A percentile compares a stretch with the other conserved stretches of the same genome.
Conservation (phyloP, 2,329 filamentous ascomycete genomes). For the Aureobasidium mangrovei region DNA sequence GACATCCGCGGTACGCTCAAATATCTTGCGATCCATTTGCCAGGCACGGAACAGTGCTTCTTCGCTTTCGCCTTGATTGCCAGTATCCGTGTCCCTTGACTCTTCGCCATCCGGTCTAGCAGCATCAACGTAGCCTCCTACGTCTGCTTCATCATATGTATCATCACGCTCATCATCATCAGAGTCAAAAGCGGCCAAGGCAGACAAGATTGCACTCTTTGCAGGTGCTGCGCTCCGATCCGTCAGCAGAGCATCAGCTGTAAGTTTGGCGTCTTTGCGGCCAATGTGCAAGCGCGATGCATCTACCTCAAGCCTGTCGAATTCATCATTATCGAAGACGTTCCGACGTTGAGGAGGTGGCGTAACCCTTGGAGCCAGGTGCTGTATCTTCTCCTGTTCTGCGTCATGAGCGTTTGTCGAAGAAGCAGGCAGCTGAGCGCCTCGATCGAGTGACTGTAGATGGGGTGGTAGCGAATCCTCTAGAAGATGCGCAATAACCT, state of each 20-base stretch:
- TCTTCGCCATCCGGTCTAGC: conserved; percentile 43
- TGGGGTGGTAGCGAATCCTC: conserved; percentile 66
- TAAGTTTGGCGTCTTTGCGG: conserved; percentile 54
- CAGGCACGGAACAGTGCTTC: conserved; percentile 66
- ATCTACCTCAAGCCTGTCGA: conserved; percentile 61
- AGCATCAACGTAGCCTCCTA: conserved; percentile 77
- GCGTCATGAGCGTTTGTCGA: background rate
- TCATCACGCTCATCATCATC: conserved; percentile 97
- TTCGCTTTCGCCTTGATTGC: conserved; percentile 45
- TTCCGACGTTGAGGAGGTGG: conserved; percentile 54
- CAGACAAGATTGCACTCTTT: conserved; percentile 81
- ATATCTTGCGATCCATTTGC: conserved; percentile 54
- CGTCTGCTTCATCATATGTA: conserved; percentile 87
- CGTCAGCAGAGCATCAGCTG: conserved; percentile 62
- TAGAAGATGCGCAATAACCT: conserved; percentile 71
- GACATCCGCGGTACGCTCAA: conserved; percentile 62
- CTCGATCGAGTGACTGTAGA: conserved; percentile 54
- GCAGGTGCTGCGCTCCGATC: conserved; percentile 57
- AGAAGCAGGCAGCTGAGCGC: conserved; percentile 49
- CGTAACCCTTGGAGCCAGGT: conserved; percentile 51
- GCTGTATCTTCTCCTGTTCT: conserved; percentile 22
- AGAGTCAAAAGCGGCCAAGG: conserved; percentile 78
- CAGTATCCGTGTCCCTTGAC: conserved; percentile 39
- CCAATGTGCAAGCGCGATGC: conserved; percentile 68
- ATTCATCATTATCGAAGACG: conserved; percentile 70